Evolutionary conservation across 108 stramenopile species (phyloP), one percentile per base, ranked within the genome.

Genomic region (Cyclotella sp.): DNA sequence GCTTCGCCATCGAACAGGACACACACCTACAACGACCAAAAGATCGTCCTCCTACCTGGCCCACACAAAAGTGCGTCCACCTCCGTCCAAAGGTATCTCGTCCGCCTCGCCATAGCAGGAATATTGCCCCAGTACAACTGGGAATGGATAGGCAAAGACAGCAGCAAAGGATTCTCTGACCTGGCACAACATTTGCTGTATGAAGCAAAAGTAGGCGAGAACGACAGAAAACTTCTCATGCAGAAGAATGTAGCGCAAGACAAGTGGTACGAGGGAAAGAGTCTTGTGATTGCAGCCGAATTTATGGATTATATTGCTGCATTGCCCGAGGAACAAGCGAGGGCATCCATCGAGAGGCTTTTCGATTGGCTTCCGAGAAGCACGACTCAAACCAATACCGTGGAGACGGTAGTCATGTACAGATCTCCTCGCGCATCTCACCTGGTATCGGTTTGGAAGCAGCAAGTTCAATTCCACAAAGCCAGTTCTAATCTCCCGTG

Each of bases 221-320:
- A 26, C 1, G 55, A 57, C 12, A 57, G 55, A 12, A 24, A n/a
- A 57, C 0, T 26, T 12, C 24, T 57, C 21, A 57, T 22, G 24
- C 12, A 57, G n/a, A 26, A 57, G 12, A 2, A 1, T 22, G 4
- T 22, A 21, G 24, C 55, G 24, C 55, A 57, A 26, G 12, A 57
- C 8, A 24, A 24, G 24, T 57, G 55, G 55, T 7, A 57, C 3
- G 55, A 8, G 12, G 55, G 55, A 24, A 26, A 57, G 1, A 57
- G 24, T 26, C 24, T 57, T 21, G 24, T 57, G n/a, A 26, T 57
- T 57, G 55, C 55, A 1, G 19, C 55, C n/a, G 55, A 57, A 57
- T 57, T 57, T 24, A 57, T 57, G 55, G 55, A 57, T 57, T 57
- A 57, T 57, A 21, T 57, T 26, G 55, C 55, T 3, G n/a, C 55